Base-by-base conservation (phyloP, 2,329 filamentous ascomycete genomes). In the Monilinia polystroma region DNA sequence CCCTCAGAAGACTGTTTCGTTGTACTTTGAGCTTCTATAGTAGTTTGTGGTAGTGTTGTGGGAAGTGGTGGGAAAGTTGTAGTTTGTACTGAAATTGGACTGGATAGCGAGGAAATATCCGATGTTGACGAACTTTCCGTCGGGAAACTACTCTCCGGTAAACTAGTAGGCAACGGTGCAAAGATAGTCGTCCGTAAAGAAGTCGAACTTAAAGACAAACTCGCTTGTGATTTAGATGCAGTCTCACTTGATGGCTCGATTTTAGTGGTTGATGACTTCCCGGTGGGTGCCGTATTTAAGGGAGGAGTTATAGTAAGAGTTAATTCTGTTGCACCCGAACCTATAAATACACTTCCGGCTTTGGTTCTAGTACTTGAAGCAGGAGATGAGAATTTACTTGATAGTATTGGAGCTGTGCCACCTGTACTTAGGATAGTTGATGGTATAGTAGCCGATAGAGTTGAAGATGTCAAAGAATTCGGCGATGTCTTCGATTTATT, bases 271-370 rank as follows among this genome's bases (percentile, higher is more conserved):
- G 58, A 41, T 14, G 53, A 1, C 2, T 51, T 51, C 4, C 32
- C 45, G 11, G 58, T 60, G 3, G 32, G n/a, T 0, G 45, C 45
- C 7, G 58, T 38, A 12, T 26, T 60, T 2, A 51, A 20, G 4
- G 58, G 58, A 18, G 58, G 58, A 2, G 29, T 26, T 6, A 60
- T 38, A 12, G 58, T 60, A 11, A 60, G 18, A 2, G 58, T 60
- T 11, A 51, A 41, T 26, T 51, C 29, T 38, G 43, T 51, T 38
- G 29, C 45, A 0, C 20, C 14, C 11, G n/a, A 14, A 18, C 29
- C 47, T 38, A 20, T 29, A 18, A 41, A 12, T 12, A 41, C 10
- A 41, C 5, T 35, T 23, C n/a, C 32, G 8, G 57, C 23, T 49
- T 60, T 14, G 10, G 57, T 55, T 38, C 20, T 18, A n/a, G 32